phyloP scores from a whole-genome alignment of 2,329 filamentous ascomycete species.

The Fusarium clavum region DNA sequence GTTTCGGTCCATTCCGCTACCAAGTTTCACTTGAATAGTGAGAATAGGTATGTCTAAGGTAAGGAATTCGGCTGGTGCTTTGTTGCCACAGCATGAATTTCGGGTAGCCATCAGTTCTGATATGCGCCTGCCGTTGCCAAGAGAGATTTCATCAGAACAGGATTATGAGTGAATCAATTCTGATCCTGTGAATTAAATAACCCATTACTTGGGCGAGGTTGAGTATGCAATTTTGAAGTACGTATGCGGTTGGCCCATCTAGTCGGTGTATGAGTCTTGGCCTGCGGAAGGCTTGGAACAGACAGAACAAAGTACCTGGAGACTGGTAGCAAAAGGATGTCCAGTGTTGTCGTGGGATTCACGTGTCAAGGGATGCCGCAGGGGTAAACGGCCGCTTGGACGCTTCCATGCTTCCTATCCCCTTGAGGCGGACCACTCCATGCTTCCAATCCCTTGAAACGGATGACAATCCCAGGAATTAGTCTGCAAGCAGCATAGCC shows the following conservation, averaged over 20 bases:
- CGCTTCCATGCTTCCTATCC: neutral
- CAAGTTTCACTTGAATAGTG: neutral
- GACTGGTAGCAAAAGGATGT: too few relatives aligned
- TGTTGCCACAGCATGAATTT: neutral
- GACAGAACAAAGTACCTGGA: too few relatives aligned
- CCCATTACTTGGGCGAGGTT: neutral
- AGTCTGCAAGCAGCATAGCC: slow-evolving; percentile 15
- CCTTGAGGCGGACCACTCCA: too few relatives aligned
- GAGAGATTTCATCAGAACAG: neutral
- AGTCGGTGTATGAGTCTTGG: neutral
- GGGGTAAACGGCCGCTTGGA: neutral
- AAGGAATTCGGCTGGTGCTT: neutral
- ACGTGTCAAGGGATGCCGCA: slow-evolving; percentile 4
- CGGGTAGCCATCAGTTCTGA: too few relatives aligned
- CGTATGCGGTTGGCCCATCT: neutral
- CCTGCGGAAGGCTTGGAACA: neutral
- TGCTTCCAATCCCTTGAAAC: too few relatives aligned
- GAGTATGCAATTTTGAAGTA: neutral
- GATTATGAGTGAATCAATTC: neutral
- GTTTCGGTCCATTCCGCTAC: slow-evolving; percentile 7
- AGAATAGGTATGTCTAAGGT: neutral
- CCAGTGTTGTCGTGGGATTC: too few relatives aligned
- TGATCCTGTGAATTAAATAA: neutral
- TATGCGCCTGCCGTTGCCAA: too few relatives aligned
- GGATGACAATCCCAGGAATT: neutral